Percentiles rank a stretch among this genome's conserved stretches.
These are phyloP conservation scores for Sphagnum tenellum DNA, from an alignment of 225 moss, liverwort and hornwort genomes.

Conservation along the genomic window DNA sequence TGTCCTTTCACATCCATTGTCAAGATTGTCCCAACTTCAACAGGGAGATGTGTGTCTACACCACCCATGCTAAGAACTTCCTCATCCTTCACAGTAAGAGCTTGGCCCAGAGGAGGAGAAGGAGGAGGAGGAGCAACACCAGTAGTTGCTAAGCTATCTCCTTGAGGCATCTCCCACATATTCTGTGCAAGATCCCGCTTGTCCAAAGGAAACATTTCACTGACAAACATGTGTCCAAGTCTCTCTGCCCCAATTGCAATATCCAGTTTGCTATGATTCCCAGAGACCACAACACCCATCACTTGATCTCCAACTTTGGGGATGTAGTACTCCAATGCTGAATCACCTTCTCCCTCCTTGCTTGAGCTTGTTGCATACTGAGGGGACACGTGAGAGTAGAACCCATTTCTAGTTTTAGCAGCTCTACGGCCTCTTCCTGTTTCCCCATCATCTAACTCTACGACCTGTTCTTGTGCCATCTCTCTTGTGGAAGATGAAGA, in stretches of 20 bases:
- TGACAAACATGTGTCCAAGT: constrained; percentile 55
- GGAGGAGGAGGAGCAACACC: background rate
- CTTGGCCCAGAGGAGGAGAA: constrained; percentile 29
- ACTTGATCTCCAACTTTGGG: constrained; percentile 68
- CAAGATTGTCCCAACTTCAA: constrained; percentile 56
- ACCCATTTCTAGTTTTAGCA: too few relatives aligned
- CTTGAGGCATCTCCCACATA: constrained; percentile 39
- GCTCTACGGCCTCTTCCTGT: too few relatives aligned
- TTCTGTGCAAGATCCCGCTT: constrained; percentile 21
- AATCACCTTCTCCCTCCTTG: background rate
- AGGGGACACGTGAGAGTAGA: too few relatives aligned
- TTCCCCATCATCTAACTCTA: too few relatives aligned
- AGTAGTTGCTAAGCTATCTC: background rate
- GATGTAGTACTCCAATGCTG: constrained; percentile 37
- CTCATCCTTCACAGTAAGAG: constrained; percentile 30
- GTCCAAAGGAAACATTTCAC: constrained; percentile 71
- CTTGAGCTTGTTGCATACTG: too few relatives aligned
- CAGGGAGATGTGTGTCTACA: constrained; percentile 7
- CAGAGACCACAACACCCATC: constrained; percentile 54
- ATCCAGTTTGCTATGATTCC: constrained; percentile 48
- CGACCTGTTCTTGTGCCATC: too few relatives aligned
- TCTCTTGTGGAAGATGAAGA: too few relatives aligned
- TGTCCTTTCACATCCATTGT: constrained; percentile 42
- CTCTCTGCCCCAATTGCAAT: constrained; percentile 54
- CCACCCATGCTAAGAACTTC: constrained; percentile 22